phyloP scores from a whole-genome alignment of 2,329 filamentous ascomycete genomes.

The Aspergillus oerlinghausenensis region DNA sequence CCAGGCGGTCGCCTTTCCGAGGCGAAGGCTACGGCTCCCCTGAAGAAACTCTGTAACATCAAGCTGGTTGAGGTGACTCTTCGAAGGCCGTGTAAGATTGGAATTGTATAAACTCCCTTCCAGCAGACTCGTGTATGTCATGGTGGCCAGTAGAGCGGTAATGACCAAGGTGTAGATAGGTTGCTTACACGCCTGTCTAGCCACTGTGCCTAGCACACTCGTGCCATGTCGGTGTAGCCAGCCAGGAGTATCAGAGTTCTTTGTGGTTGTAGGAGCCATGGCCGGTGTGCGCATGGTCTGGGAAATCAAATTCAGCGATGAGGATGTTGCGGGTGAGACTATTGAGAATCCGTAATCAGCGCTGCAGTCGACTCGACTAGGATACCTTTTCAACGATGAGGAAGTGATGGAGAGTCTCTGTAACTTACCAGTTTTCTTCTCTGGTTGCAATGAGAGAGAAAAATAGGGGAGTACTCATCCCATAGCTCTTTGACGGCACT shows the following conservation, averaged over 20 bases:
- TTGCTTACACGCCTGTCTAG: constrained; percentile 79
- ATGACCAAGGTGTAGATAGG: constrained; percentile 93
- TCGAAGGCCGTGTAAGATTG: constrained; percentile 35
- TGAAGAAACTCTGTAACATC: constrained; percentile 75
- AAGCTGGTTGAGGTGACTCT: constrained; percentile 50
- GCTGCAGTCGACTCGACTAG: too few species aligned
- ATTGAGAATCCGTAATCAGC: too few species aligned
- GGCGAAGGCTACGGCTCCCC: constrained; percentile 70
- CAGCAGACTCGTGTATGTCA: constrained; percentile 86
- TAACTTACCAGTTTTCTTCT: too few species aligned
- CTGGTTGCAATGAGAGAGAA: too few species aligned
- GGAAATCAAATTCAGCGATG: too few species aligned
- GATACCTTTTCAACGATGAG: too few species aligned
- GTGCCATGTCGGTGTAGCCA: constrained; percentile 64
- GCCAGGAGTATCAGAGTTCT: constrained; percentile 27
- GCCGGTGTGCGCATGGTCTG: too few species aligned
- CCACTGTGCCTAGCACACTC: constrained; percentile 70
- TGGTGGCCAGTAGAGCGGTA: constrained; percentile 84
- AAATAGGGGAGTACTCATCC: too few species aligned
- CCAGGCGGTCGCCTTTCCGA: constrained; percentile 76
- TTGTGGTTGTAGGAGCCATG: too few species aligned
- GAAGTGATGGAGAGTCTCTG: too few species aligned
- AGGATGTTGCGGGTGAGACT: too few species aligned
- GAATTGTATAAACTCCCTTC: constrained; percentile 82
- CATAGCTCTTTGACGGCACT: too few species aligned